Percentiles rank a stretch among this genome's conserved stretches.
Evolutionary conservation across 768 basidiomycete genomes (phyloP).

Genomic region (Rossbeevera mucosa): DNA sequence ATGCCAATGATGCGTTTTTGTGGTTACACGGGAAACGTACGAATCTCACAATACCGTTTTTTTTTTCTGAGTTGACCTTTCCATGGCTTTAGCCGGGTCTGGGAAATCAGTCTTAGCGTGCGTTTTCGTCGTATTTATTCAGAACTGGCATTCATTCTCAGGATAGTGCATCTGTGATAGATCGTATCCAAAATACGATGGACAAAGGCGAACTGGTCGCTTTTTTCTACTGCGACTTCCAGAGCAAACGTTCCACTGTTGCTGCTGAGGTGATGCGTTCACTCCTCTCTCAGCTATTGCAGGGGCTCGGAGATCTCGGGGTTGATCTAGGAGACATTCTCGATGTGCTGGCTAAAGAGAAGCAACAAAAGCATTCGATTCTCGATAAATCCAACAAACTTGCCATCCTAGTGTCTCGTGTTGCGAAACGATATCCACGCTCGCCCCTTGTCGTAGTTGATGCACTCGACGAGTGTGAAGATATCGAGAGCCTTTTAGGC

Average conservation of each 20-base stretch:
- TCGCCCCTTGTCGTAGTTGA: slow-evolving; percentile 10
- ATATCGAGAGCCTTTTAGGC: slow-evolving; percentile 1
- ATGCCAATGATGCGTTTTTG: background rate
- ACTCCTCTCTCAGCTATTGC: background rate
- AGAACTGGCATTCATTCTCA: background rate
- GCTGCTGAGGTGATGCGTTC: background rate
- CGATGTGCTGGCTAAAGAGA: background rate
- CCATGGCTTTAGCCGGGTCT: background rate
- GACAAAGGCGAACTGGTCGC: background rate
- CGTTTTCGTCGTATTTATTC: background rate
- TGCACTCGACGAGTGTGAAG: slow-evolving; percentile 16
- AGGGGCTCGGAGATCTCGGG: background rate
- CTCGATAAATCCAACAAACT: background rate
- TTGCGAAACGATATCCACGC: background rate
- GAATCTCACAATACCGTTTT: background rate
- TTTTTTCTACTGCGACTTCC: background rate
- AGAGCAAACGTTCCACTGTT: background rate
- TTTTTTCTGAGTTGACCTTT: background rate
- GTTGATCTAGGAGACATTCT: background rate
- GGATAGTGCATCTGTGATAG: background rate
- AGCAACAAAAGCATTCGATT: background rate
- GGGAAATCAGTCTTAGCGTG: background rate
- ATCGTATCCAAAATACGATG: background rate
- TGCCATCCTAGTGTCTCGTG: background rate
- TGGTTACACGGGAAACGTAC: background rate